Evolutionary conservation across 2,329 filamentous ascomycete species (phyloP), one percentile per base, ranked within the genome.

Genomic region (Penicillium olsonii): DNA sequence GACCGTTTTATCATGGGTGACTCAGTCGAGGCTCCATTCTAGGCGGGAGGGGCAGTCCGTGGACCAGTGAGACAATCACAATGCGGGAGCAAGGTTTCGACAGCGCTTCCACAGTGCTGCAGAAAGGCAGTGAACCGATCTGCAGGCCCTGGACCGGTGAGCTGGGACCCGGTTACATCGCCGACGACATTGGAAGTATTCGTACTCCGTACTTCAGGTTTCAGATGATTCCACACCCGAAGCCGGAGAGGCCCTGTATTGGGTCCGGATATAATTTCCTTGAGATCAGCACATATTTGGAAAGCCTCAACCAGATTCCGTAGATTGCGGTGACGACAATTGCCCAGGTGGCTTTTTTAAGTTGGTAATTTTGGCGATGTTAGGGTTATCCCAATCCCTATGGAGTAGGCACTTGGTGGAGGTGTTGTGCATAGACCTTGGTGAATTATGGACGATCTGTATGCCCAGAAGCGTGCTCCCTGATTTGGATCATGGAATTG

Each of bases 251-350:
- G 41, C 34, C 38, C 47, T 29, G 45, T 35, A 20, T 18, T 35
- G 26, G 50, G 35, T 11, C 11, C 35, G 47, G 49, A 54, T 48
- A 17, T 45, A 39, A 40, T 53, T 19, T 55, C 54, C 52, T 3
- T 26, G 14, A 2, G 27, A 40, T 54, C 34, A 37, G 18, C 15
- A 18, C 22, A 24, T 42, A 33, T 37, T 29, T 42, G 19, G n/a
- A 19, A 22, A 37, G 27, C 41, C 42, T 15, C 29, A 40, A n/a
- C 27, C 5, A 17, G 4, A 3, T 42, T 40, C 35, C 19, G 24
- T 17, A 17, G 20, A 20, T 18, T 26, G 22, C 22, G 19, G 27
- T 26, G 18, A 44, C 11, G 9, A 15, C n/a, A 1, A 18, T 35
- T 40, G 22, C 22, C 22, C 22, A 24, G 22, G 22, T 24, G 3